These are phyloP conservation scores for Lasiodiplodia sp. DNA, from an alignment of 2,329 filamentous ascomycete genomes.

Conservation along the genomic window DNA sequence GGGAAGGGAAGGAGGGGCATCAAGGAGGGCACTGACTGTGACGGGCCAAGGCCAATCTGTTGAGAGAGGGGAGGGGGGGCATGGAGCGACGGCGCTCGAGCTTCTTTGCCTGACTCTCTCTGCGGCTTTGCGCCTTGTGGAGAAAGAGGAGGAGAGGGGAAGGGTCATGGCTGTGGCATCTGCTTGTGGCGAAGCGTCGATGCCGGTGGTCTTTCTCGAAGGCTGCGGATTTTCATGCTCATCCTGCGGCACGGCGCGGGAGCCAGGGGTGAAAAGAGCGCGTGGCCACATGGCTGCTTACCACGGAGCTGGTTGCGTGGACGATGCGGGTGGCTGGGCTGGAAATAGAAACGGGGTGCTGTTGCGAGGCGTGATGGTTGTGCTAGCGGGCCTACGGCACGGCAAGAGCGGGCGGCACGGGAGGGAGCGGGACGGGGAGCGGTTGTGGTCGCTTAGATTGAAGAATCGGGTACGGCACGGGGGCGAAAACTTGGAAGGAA, in stretches of 20 bases:
- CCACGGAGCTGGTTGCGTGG: not conserved
- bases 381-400: conserved; percentile 15
- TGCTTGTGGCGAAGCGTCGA: conserved; percentile 20
- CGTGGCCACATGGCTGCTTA: conserved; percentile 3
- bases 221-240: not conserved
- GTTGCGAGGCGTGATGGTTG: not conserved
- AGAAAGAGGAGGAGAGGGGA: not conserved
- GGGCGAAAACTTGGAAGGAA: not conserved
- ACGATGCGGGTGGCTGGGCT: conserved; percentile 5
- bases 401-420: conserved; percentile 28
- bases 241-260: not conserved
- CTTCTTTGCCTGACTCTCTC: not conserved
- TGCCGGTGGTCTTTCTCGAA: not conserved
- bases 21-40: not conserved
- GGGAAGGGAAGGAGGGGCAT: not conserved
- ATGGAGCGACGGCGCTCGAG: conserved; percentile 7
- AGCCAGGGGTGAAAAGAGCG: not conserved
- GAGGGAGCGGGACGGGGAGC: conserved; percentile 23
- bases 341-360: conserved; percentile 1
- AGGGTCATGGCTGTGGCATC: conserved; percentile 3
- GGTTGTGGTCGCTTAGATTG: not conserved
- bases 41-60: not conserved
- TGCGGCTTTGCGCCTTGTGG: not conserved
- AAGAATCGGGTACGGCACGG: not conserved
- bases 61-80: not conserved